Percentiles rank a stretch among this genome's conserved stretches.
phyloP scores from a whole-genome alignment of 371 early-diverging fungal genomes.

The Rhizomucor miehei region DNA sequence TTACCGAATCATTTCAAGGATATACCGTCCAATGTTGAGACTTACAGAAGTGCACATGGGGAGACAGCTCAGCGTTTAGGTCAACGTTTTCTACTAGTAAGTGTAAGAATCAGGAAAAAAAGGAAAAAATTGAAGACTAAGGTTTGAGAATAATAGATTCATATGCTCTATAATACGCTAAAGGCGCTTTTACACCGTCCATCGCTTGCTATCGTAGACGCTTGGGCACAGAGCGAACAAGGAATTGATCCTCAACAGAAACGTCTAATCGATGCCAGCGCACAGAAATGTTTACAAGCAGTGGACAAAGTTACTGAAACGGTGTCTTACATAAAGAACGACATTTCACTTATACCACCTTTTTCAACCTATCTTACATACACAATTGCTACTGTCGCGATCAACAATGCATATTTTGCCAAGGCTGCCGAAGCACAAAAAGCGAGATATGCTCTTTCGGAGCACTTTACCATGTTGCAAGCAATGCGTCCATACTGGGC shows the following conservation, averaged over 20 bases:
- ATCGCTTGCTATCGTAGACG: conserved; percentile 19
- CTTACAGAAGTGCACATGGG: conserved; percentile 2
- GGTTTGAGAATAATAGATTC: conserved; percentile 12
- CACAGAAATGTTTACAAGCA: conserved; percentile 43
- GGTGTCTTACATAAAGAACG: conserved; percentile 32
- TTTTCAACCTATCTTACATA: conserved; percentile 55
- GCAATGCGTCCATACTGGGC: conserved; percentile 56
- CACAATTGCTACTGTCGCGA: conserved; percentile 55
- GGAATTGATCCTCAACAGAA: conserved; percentile 37
- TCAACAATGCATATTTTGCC: conserved; percentile 50
- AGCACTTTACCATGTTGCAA: conserved; percentile 48
- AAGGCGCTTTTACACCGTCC: conserved; percentile 54
- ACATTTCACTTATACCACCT: conserved; percentile 30
- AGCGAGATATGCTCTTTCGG: conserved; percentile 44
- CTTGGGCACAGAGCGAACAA: conserved; percentile 21
- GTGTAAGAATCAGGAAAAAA: background rate
- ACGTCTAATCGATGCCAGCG: conserved; percentile 36
- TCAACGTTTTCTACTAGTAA: conserved; percentile 24
- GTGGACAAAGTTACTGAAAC: conserved; percentile 50
- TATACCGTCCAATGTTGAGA: conserved; percentile 34
- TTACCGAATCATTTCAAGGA: conserved; percentile 42
- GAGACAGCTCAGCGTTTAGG: conserved; percentile 9
- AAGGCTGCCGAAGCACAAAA: conserved; percentile 40
- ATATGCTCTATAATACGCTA: conserved; percentile 48
- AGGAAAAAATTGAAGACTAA: background rate